phyloP scores from a whole-genome alignment of 192 early-diverging fungal species.

The Coemansia sp. region DNA sequence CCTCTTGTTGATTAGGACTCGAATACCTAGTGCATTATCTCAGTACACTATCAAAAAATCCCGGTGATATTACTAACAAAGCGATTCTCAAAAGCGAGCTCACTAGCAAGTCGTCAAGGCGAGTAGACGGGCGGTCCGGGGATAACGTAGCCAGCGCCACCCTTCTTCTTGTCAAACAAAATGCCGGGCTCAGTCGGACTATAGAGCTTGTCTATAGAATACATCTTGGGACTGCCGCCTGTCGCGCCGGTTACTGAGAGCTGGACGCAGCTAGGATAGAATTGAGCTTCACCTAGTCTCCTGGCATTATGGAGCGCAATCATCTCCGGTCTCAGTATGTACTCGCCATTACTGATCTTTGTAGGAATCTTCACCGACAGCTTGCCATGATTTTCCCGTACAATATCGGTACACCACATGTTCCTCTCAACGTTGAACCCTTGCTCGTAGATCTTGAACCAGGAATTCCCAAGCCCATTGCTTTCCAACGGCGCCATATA shows the following conservation, averaged over 20 bases:
- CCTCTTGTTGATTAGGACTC: no score
- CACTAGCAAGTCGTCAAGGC: background rate
- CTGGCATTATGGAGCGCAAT: slow-evolving; percentile 27
- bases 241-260: slow-evolving; percentile 18
- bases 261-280: slow-evolving; percentile 33
- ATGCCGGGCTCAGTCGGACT: slow-evolving; percentile 21
- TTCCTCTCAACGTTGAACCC: slow-evolving; percentile 17
- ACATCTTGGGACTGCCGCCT: slow-evolving; percentile 13
- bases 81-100: no score
- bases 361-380: slow-evolving; percentile 22
- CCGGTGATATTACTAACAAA: no score
- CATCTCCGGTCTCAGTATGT: slow-evolving; percentile 37
- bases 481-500: slow-evolving; percentile 37
- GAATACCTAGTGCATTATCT: no score
- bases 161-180: slow-evolving; percentile 18
- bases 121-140: slow-evolving; percentile 28
- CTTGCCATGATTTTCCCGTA: slow-evolving; percentile 23
- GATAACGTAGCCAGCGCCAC: slow-evolving; percentile 17
- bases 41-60: no score
- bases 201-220: slow-evolving; percentile 24
- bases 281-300: slow-evolving; percentile 14
- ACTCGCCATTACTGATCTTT: slow-evolving; percentile 29
- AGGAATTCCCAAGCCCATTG: slow-evolving; percentile 26
- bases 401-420: slow-evolving; percentile 29
- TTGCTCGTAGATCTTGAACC: slow-evolving; percentile 41